Conservation (phyloP, 2,329 filamentous ascomycete genomes). For the Waltergamsia citrina region DNA sequence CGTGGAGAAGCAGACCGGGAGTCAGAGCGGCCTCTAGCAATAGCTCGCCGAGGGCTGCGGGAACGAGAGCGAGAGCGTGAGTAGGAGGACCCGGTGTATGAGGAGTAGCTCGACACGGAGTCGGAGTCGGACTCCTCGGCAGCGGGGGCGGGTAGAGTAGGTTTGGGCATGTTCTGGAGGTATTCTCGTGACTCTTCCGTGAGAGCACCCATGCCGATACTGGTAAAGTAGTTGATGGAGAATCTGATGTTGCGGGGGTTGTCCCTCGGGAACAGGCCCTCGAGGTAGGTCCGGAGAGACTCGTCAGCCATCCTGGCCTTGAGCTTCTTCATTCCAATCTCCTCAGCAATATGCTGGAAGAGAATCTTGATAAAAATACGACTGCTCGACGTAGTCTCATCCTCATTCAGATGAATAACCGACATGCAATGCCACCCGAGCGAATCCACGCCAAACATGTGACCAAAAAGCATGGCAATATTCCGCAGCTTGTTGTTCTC, state of each 20-base stretch:
- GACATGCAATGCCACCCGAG: constrained; percentile 88
- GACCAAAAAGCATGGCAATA: constrained; percentile 89
- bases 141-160: constrained; percentile 60
- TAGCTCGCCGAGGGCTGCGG: constrained; percentile 23
- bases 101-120: constrained; percentile 71
- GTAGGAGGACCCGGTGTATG: constrained; percentile 52
- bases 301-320: constrained; percentile 71
- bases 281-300: constrained; percentile 65
- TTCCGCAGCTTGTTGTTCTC: constrained; percentile 94
- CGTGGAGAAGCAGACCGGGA: constrained; percentile 7
- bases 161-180: constrained; percentile 83
- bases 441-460: constrained; percentile 78
- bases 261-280: constrained; percentile 83
- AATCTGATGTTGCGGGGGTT: constrained; percentile 87
- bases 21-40: constrained; percentile 24
- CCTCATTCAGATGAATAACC: constrained; percentile 82
- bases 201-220: constrained; percentile 88
- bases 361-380: constrained; percentile 98
- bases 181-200: constrained; percentile 93
- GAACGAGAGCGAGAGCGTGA: constrained; percentile 38
- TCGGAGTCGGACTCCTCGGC: constrained; percentile 56
- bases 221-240: constrained; percentile 99
- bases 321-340: constrained; percentile 74
- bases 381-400: constrained; percentile 91
- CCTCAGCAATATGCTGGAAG: constrained; percentile 84